Evolutionary conservation across 306 rosid species (phyloP), one percentile per base, ranked within the genome.

Genomic region (Spatholobus suberectus): DNA sequence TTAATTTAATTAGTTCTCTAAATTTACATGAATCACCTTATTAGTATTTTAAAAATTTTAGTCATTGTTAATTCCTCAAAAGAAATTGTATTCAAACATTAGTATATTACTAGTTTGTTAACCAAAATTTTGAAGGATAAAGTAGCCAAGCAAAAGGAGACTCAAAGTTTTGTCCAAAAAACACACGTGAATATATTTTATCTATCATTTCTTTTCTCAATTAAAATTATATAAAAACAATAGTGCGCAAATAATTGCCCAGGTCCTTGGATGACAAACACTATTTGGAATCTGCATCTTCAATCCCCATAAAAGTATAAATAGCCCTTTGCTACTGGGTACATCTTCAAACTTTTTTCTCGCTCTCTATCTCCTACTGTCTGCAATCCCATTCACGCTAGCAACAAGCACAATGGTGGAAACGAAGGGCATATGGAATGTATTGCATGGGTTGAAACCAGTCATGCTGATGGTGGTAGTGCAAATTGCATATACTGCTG

Each of bases 401-500:
- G 41, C 54, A 26, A 21, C 12, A 24, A 59, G 4, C 51, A 57
- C 17, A 66, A 20, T 52, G 20, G 46, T 43, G 17, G 37, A 47
- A 41, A 65, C 43, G 75, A 80, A 80, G 77, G 41, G 70, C 0
- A 6, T 80, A 3, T 35, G 69, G 26, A 80, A 68, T 35, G 76
- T 40, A 4, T 0, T 72, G 47, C 83, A 63, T 52, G 82, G 85
- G 9, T 38, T 75, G 88, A 85, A 80, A 75, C 88, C 88, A 20
- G 75, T 47, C 18, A 12, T 85, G 34, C 24, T 87, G 0, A 94
- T 6, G 95, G 89, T 90, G 66, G 0, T 75, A 24, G 89, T 85
- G 63, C 97, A 94, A 63, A 8, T 88, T 32, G 79, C 88, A 40
- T 92, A 65, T 21, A 78, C 92, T 2, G 92, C 86, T 1, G 90